Base-by-base conservation (phyloP, 192 early-diverging fungal genomes). In the Mortierella antarctica region DNA sequence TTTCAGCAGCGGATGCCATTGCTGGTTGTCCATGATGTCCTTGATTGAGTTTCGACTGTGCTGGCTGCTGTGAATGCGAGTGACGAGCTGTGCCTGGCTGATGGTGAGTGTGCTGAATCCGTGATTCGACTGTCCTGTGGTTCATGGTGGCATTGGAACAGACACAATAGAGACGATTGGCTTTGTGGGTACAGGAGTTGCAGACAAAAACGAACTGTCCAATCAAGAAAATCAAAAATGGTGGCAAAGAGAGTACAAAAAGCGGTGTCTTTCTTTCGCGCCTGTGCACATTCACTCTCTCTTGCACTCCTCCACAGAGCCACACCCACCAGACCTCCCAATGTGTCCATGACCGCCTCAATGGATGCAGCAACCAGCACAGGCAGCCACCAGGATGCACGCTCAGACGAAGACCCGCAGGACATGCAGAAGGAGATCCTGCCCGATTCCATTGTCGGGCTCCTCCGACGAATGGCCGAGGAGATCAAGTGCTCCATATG, bases 401-500 rank as follows among this genome's bases (percentile, higher is more conserved):
- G 48, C 31, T 12, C 9, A 45, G 51, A 57, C 13, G 68, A 45
- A 13, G 62, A 67, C 12, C 54, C 41, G 11, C 47, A 57, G 45
- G 11, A 66, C 40, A 7, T 13, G 1, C 44, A 52, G 13, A 20
- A 52, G 40, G 77, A 80, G 54, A 71, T 80, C n/a, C 14, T 80
- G 20, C 77, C 77, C 15, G 47, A 71, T 57, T 54, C 63, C 12
- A 52, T 67, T 9, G 64, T 45, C 23, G 77, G 57, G 15, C 71
- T 80, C 52, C 77, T 80, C 15, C 65, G 50, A 7, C 77, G 77
- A 54, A 80, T 80, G 77, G 70, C 65, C 40, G 77, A 80, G 17
- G 77, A 80, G 58, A 50, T 80, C 46, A 80, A 72, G 56, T 80
- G 77, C 46, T 40, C 77, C 23, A 72, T 80, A n/a, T 80, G 77